Base-by-base conservation (phyloP, 2,329 filamentous ascomycete species). In the Alternaria incomplexa region DNA sequence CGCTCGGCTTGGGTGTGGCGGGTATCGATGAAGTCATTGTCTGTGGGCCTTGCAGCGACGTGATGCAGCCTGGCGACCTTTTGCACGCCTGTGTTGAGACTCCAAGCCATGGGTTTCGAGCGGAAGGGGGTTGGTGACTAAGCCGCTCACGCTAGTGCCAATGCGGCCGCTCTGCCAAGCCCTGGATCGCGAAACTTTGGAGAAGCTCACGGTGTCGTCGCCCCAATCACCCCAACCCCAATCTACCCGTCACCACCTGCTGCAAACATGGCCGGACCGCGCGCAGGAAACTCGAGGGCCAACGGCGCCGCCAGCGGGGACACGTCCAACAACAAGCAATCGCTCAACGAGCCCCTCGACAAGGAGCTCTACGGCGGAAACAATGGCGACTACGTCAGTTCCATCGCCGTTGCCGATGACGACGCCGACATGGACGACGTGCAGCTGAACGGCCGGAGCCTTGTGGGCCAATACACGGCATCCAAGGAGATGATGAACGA, bases 381-480 rank as follows among this genome's bases (percentile, higher is more conserved):
- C 81, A 89, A 88, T 74, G 84, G 81, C 74, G 91, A 97, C 69
- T 99, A 98, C 80, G 91, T 96, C 78, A 92, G 89, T n/a, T 93
- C 93, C 44, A 92, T 98, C 72, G 91, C 94, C 43, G 89, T 90
- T 59, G 89, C 88, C 72, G 91, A 91, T 76, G 91, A 90, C 58
- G 92, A 93, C 63, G 91, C 94, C 69, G 90, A 91, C 74, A 93
- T 93, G 88, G 87, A 87, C 53, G 92, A 90, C 79, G 89, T 83
- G 60, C 89, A 84, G n/a, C 79, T 83, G 48, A 84, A 79, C 72
- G 89, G 92, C 71, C 88, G 91, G 74, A 89, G 93, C 63, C 85
- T 99, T 64, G 91, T 97, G 32, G 95, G 94, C 67, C 96, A 98
- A 81, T 99, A 99, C 82, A 99, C 96, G 36, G 96, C 96, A 25